Evolutionary conservation across 2,329 filamentous ascomycete genomes (phyloP).

Genomic region (Ascochyta koolunga): DNA sequence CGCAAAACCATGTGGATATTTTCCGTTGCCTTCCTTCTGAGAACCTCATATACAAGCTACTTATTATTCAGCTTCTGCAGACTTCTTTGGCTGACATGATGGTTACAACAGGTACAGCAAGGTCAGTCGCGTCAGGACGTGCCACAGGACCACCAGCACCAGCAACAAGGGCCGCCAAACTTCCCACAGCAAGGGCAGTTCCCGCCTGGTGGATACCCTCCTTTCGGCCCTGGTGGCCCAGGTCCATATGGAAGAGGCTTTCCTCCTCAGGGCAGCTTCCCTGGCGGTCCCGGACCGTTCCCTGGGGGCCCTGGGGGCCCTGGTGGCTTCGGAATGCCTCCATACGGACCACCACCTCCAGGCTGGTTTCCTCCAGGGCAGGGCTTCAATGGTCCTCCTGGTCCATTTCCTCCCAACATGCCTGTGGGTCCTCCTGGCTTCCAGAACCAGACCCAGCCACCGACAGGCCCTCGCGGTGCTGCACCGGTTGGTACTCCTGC

Average conservation of each 20-base stretch:
- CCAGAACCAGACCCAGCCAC: slow-evolving; percentile 48
- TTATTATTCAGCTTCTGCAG: slow-evolving; percentile 10
- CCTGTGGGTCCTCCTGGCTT: slow-evolving; percentile 63
- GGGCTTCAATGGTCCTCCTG: slow-evolving; percentile 73
- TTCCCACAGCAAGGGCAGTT: slow-evolving; percentile 51
- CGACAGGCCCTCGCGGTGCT: slow-evolving; percentile 46
- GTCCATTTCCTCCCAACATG: slow-evolving; percentile 66
- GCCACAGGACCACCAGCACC: slow-evolving; percentile 33
- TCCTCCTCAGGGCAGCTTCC: slow-evolving; percentile 55
- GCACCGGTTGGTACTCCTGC: slow-evolving; percentile 35
- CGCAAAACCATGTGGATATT: slow-evolving; percentile 95
- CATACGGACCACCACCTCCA: slow-evolving; percentile 70
- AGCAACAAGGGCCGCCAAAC: slow-evolving; percentile 48
- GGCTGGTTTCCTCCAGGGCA: slow-evolving; percentile 82
- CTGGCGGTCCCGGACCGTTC: slow-evolving; percentile 49
- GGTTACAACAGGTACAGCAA: slow-evolving; percentile 41
- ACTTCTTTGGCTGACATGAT: slow-evolving; percentile 31
- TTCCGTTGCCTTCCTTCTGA: slow-evolving; percentile 99
- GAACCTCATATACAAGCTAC: slow-evolving; percentile 38
- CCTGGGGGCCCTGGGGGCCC: slow-evolving; percentile 54
- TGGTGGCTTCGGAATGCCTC: slow-evolving; percentile 69
- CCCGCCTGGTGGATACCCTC: slow-evolving; percentile 50
- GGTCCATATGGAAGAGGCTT: slow-evolving; percentile 52
- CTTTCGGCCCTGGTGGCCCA: slow-evolving; percentile 49
- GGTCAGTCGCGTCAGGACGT: slow-evolving; percentile 31